These are phyloP conservation scores for Boletus rufocinnamomeus DNA, from an alignment of 768 basidiomycete genomes.

Conservation along the genomic window DNA sequence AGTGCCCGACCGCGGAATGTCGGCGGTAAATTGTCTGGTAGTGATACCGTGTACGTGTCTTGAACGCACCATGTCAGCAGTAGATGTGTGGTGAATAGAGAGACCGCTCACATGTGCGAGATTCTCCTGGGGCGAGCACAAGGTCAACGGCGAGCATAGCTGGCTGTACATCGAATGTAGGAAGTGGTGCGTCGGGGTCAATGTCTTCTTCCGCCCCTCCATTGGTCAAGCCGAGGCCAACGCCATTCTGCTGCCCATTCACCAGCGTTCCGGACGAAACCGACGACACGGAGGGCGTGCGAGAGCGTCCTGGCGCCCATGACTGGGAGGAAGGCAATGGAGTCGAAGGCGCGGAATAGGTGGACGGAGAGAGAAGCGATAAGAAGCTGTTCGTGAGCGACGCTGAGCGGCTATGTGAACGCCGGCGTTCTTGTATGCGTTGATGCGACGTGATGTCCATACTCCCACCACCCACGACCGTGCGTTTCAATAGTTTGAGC, in stretches of 20 bases:
- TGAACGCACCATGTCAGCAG: conserved; percentile 7
- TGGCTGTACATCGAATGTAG: conserved; percentile 84
- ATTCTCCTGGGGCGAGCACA: conserved; percentile 78
- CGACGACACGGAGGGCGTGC: conserved; percentile 29
- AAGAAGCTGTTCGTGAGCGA: conserved; percentile 54
- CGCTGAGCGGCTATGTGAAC: conserved; percentile 50
- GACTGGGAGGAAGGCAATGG: conserved; percentile 29
- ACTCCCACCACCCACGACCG: conserved; percentile 62
- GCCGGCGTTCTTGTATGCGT: conserved; percentile 26
- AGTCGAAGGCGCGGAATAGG: conserved; percentile 28
- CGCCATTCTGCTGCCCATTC: conserved; percentile 18
- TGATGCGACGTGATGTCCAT: conserved; percentile 68
- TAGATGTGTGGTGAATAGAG: neutral
- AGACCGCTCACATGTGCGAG: conserved; percentile 62
- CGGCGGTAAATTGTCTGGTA: conserved; percentile 85
- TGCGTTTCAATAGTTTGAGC: conserved; percentile 46
- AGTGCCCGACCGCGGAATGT: conserved; percentile 85
- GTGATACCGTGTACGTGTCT: conserved; percentile 78
- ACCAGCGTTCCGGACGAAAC: conserved; percentile 7
- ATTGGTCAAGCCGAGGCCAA: conserved; percentile 36
- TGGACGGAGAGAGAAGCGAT: conserved; percentile 48
- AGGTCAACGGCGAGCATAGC: conserved; percentile 91
- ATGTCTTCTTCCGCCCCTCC: conserved; percentile 44
- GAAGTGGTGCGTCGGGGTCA: conserved; percentile 68
- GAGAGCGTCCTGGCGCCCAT: conserved; percentile 22